Evolutionary conservation across 1,284 basidiomycete genomes (phyloP), one percentile per base, ranked within the genome.

Genomic region (Psilocybe mexicana): DNA sequence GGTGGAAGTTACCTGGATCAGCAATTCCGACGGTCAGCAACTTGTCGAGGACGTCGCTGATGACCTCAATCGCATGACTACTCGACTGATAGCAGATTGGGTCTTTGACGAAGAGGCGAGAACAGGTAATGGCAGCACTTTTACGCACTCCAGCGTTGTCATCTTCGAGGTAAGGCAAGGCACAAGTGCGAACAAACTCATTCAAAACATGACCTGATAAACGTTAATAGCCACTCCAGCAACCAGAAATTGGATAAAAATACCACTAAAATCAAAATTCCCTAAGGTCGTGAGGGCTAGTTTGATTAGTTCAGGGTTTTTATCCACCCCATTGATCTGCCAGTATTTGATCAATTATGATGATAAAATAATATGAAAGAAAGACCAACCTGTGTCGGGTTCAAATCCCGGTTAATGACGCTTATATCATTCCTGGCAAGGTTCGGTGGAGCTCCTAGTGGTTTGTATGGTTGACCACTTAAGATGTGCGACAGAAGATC

Each of bases 11-110:
- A 93, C 93, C 92, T 60, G 96, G 94, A 79, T 99, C 97, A 18
- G 97, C 96, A 56, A 99, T 97, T 12, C 93, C 97, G 38, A 98
- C 94, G 0, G 94, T 97, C 62, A 99, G 78, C 14, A 99, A 82
- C 76, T 99, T 99, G 72, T 98, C 96, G 44, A 99, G 81, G 18
- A 99, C 96, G 65, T 99, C 97, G 71, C 94, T 96, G 70, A 99
- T 96, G 60, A 99, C 91, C 70, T 98, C 95, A 60, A 98, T 96
- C 3, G 96, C 94, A 72, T 98, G 94, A 68, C 91, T 94, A 76
- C 94, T 97, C 18, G 93, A 91, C 76, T 98, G 96, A 67, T 93
- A 94, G 72, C 94, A 96, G 59, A 99, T 98, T 0, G 96, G 96
- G 73, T 99, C 97, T 61, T 91, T 88, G 58, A 96, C 88, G 69